phyloP scores from a whole-genome alignment of 2,329 filamentous ascomycete genomes.

The Botryotinia narcissicola region DNA sequence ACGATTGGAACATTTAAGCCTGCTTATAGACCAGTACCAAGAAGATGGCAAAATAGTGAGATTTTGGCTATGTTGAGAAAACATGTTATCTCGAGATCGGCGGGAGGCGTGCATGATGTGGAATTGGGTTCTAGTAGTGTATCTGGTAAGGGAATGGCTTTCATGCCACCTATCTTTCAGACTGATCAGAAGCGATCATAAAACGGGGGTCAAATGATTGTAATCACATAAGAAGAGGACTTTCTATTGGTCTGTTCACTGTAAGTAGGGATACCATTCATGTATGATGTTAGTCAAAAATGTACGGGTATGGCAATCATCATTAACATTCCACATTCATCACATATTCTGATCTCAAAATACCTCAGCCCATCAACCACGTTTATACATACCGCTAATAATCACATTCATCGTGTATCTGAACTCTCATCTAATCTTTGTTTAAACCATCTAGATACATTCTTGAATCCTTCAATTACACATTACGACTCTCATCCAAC shows the following conservation, averaged over 20 bases:
- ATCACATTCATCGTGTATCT: background rate
- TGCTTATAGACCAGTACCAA: conserved; percentile 85
- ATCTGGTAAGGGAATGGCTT: conserved; percentile 37
- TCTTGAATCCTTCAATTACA: background rate
- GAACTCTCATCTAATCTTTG: background rate
- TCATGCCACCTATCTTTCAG: conserved; percentile 39
- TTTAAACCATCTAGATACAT: background rate
- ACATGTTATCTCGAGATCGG: conserved; percentile 74
- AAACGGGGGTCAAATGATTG: background rate
- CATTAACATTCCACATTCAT: background rate
- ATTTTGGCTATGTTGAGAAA: conserved; percentile 71
- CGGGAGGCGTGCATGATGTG: conserved; percentile 48
- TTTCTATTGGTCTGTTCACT: background rate
- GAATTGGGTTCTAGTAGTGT: conserved; percentile 31
- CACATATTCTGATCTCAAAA: background rate
- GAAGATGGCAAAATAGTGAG: conserved; percentile 80
- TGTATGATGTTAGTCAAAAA: background rate
- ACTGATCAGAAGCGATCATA: conserved; percentile 29
- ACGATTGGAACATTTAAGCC: conserved; percentile 93
- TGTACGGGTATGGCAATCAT: background rate
- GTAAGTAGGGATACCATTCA: background rate
- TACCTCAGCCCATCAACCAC: background rate
- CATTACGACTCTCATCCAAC: background rate
- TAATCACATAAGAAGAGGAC: background rate
- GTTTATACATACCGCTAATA: background rate